Conservation (phyloP, 2,329 filamentous ascomycete species). For the Xylaria sp. region DNA sequence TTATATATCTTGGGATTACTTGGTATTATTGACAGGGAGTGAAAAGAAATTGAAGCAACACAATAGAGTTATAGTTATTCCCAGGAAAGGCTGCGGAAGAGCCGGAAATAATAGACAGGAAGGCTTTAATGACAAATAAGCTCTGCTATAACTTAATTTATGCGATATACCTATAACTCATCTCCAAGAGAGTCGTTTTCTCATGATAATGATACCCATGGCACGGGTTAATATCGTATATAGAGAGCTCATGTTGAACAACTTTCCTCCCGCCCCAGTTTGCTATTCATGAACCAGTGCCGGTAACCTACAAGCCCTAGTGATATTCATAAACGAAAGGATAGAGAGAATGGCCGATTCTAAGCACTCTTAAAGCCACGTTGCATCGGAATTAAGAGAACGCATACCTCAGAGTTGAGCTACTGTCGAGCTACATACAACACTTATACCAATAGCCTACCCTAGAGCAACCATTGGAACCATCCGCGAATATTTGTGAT, state of each 20-base stretch:
- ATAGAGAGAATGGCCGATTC: background rate
- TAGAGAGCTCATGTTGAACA: background rate
- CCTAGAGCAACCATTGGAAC: background rate
- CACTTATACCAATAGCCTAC: background rate
- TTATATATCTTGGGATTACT: constrained; percentile 56
- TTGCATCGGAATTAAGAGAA: background rate
- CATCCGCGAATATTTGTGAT: background rate
- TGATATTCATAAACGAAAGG: background rate
- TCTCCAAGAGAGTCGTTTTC: background rate
- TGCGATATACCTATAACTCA: constrained; percentile 11
- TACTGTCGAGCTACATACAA: background rate
- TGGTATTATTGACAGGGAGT: constrained; percentile 65
- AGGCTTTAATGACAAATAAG: background rate
- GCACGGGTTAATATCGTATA: background rate
- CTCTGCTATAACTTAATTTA: background rate
- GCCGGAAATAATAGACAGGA: constrained; percentile 41
- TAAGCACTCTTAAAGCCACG: background rate
- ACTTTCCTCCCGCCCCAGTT: background rate
- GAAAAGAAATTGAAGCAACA: constrained; percentile 70
- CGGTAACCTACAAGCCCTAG: background rate
- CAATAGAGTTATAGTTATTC: constrained; percentile 60
- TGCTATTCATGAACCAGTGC: background rate
- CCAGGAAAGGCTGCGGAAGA: constrained; percentile 57
- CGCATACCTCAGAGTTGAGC: background rate
- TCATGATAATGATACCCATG: background rate